phyloP scores from a whole-genome alignment of 1,284 basidiomycete genomes.

The Anthracocystis setariae region DNA sequence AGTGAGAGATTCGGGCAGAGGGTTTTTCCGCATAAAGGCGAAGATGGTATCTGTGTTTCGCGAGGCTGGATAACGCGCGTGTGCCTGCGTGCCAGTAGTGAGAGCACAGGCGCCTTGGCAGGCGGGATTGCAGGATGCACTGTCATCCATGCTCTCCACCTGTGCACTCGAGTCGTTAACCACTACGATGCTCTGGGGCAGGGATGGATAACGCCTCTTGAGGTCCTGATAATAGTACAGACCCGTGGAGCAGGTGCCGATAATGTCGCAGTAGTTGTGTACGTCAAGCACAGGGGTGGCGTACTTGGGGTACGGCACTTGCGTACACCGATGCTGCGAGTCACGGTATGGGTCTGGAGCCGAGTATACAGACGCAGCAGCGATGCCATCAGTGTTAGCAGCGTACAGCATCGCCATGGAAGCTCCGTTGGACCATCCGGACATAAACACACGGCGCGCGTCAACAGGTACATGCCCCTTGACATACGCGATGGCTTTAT shows the following conservation, averaged over 20 bases:
- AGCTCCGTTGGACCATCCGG: constrained; percentile 26
- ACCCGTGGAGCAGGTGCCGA: constrained; percentile 32
- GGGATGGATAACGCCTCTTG: constrained; percentile 18
- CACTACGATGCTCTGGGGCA: constrained; percentile 23
- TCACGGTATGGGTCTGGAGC: constrained; percentile 41
- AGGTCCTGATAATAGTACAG: constrained; percentile 25
- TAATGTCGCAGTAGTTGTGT: constrained; percentile 34
- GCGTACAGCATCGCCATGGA: constrained; percentile 20
- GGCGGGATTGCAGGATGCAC: constrained; percentile 7
- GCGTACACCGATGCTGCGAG: constrained; percentile 34
- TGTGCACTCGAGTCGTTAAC: constrained; percentile 13
- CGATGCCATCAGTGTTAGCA: constrained; percentile 35
- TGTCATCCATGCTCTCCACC: constrained; percentile 19
- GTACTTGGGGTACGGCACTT: constrained; percentile 23
- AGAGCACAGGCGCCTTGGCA: constrained; percentile 22
- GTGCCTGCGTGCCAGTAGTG: constrained; percentile 9
- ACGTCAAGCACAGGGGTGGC: constrained; percentile 22
- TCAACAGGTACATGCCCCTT: constrained; percentile 18
- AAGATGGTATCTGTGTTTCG: constrained; percentile 26
- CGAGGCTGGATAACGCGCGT: constrained; percentile 7
- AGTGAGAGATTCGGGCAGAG: constrained; percentile 17
- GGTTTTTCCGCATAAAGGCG: constrained; percentile 20
- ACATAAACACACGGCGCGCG: constrained; percentile 20
- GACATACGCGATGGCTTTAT: constrained; percentile 26
- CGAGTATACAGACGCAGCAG: constrained; percentile 30